Evolutionary conservation across 306 rosid genomes (phyloP).

Genomic region (Pachyrhizus erosus): DNA sequence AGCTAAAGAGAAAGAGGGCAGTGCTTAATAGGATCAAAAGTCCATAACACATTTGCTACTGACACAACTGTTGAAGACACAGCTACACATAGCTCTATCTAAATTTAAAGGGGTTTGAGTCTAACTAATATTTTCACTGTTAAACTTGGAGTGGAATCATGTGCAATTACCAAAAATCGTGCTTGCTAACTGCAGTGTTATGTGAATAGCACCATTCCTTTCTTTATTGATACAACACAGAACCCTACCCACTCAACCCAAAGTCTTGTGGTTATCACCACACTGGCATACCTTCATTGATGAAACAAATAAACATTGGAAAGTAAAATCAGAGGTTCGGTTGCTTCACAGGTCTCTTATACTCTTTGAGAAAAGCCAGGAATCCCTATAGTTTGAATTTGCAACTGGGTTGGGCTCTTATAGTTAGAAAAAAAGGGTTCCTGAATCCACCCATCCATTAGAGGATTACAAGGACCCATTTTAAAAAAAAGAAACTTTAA

Average conservation of each 20-base stretch:
- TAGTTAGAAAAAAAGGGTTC: neutral
- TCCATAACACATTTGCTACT: neutral
- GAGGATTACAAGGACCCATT: neutral
- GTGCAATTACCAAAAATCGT: neutral
- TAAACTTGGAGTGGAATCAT: neutral
- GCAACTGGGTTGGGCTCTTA: neutral
- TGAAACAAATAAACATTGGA: neutral
- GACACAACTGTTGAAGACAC: neutral
- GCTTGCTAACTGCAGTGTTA: neutral
- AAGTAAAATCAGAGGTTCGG: neutral
- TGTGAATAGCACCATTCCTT: no score
- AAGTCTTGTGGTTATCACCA: neutral
- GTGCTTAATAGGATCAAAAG: neutral
- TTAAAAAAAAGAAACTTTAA: neutral
- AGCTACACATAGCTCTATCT: neutral
- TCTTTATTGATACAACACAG: neutral
- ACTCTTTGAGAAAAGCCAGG: neutral
- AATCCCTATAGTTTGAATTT: neutral
- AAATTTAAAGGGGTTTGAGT: neutral
- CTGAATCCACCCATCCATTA: neutral
- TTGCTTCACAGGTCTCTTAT: neutral
- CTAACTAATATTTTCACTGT: neutral
- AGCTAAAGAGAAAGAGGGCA: neutral
- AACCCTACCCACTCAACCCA: neutral
- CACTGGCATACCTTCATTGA: neutral